phyloP scores from a whole-genome alignment of 2,329 filamentous ascomycete genomes.

The Pyricularia sp. region DNA sequence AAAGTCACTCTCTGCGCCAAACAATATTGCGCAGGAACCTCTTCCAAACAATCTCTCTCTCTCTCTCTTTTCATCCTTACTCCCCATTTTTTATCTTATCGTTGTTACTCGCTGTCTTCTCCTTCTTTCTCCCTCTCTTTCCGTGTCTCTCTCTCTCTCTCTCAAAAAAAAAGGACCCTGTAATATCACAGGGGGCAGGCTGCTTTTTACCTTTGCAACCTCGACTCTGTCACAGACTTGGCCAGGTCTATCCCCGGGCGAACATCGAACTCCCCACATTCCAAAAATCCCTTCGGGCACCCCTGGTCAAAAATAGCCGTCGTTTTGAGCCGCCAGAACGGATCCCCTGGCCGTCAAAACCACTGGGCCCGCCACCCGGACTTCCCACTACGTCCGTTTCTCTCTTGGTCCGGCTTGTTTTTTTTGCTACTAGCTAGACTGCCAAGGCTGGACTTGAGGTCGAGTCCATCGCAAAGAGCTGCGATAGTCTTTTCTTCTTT shows the following conservation, averaged over 20 bases:
- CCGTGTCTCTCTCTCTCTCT: neutral
- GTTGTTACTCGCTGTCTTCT: neutral
- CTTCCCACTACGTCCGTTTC: constrained; percentile 1
- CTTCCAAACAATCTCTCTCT: neutral
- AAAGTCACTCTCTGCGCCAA: neutral
- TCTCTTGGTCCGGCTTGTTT: neutral
- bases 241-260: neutral
- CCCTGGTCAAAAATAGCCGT: neutral
- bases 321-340: neutral
- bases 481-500: neutral
- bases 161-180: neutral
- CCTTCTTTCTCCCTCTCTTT: neutral
- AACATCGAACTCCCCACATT: neutral
- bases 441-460: neutral
- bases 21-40: neutral
- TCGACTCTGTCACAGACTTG: neutral
- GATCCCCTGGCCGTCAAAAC: neutral
- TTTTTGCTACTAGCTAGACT: neutral
- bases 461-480: neutral
- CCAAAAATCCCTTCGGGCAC: neutral
- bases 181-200: neutral
- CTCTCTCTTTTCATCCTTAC: neutral
- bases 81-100: neutral
- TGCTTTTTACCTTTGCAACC: neutral
- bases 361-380: neutral